Base-by-base conservation (phyloP, 2,329 filamentous ascomycete genomes). In the Colletotrichum zoysiae region DNA sequence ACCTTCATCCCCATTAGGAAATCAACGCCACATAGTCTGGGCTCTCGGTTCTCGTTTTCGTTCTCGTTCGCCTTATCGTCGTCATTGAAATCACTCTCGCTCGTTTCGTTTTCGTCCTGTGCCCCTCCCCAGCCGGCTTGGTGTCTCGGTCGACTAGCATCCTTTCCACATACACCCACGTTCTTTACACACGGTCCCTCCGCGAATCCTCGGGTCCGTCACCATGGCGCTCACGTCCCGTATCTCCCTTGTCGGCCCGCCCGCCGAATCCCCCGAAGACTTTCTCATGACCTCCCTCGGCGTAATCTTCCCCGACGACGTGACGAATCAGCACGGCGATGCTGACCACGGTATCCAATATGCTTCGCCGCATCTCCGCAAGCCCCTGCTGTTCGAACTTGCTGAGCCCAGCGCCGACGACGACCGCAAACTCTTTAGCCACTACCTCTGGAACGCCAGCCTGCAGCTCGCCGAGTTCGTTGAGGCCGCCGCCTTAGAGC, bases 391-490 rank as follows among this genome's bases (percentile, higher is more conserved):
- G 56, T 81, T 88, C 75, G 80, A 81, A 11, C 82, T 88, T 23
- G 80, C 84, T 30, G 83, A 88, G 75, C 89, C 82, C 16, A 78
- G 82, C 42, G 82, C 79, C 42, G 88, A 90, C 66, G 81, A 85
- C 40, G 87, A 90, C 75, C 82, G 90, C 61, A 79, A 81, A 26
- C 85, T 93, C 56, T 94, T 93, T 78, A 89, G 90, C 73, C 92
- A 94, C 78, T 93, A 91, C 79, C 81, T 94, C 35, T 94, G 92
- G 92, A 94, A 94, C 80, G 85, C 91, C 8, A 86, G 84, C 23
- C 79, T 90, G 59, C 79, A 88, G 74, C 82, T 89, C 1, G 87
- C 86, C 11, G 88, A 89, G 79, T 81, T 89, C 38, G 81, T 90
- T 67, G 88, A 90, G 78, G 83, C 83, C 9, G 85, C 84, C 53